Conservation (phyloP, 2,329 filamentous ascomycete genomes). For the Fusarium sp. region DNA sequence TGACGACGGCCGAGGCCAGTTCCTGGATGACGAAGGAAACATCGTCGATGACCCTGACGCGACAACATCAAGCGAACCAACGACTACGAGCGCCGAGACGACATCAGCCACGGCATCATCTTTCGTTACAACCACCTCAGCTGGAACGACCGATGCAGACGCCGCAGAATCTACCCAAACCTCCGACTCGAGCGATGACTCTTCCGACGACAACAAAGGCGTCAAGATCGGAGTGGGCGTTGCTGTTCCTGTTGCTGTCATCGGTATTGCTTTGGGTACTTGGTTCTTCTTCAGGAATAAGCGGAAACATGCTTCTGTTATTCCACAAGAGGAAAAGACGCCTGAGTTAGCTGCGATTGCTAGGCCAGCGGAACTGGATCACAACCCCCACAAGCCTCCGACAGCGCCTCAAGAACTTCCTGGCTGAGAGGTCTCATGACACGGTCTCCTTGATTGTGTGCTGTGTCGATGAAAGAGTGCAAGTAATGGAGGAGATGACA, state of each 20-base stretch:
- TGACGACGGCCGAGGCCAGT: conserved; percentile 21
- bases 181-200: neutral
- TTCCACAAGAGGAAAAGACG: neutral
- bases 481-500: too few relatives aligned
- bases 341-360: neutral
- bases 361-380: neutral
- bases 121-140: neutral
- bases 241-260: conserved; percentile 15
- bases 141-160: neutral
- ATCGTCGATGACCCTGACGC: neutral
- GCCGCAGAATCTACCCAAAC: neutral
- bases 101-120: neutral
- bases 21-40: conserved; percentile 24
- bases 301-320: neutral
- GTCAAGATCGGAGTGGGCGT: conserved; percentile 34
- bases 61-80: neutral
- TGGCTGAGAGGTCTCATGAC: neutral
- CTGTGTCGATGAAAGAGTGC: too few relatives aligned
- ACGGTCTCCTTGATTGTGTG: neutral
- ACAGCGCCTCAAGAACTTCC: neutral
- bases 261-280: neutral
- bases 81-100: neutral
- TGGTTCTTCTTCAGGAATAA: conserved; percentile 16
- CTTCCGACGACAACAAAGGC: neutral
- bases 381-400: neutral